Evolutionary conservation across 2,329 filamentous ascomycete genomes (phyloP), one percentile per base, ranked within the genome.

Genomic region (Periconia sp.): DNA sequence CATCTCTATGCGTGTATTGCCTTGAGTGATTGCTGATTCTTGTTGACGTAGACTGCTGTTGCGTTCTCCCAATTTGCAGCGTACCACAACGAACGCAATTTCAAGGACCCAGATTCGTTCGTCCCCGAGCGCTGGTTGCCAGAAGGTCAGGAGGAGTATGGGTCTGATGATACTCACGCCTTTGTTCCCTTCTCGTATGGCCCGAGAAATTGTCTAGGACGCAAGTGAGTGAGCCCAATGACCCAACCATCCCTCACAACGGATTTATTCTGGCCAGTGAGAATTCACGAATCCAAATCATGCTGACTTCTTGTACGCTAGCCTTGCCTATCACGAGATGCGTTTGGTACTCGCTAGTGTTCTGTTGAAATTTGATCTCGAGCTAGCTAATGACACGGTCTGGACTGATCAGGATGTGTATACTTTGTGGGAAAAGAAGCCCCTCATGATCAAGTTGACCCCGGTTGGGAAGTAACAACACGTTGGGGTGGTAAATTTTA

Each of bases 51-150:
- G 60, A 57, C 51, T 6, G 43, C 45, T 14, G 53, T 66, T 3
- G 27, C 47, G 5, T 14, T 60, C 6, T 15, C 52, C 9, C 51
- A 59, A n/a, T 68, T 55, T 10, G 61, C 65, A 14, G 58, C 64
- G 2, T 60, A 57, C 54, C 64, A 56, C 47, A 63, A 58, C 7
- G 20, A 52, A 1, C 45, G 15, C 9, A 69, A 72, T 45, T 74
- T 71, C 49, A 52, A 52, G 6, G 48, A 66, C 6, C 58, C 66
- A 0, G 56, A 66, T 11, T 46, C 45, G 1, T 74, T 70, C 27
- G 44, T 62, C 6, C 72, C 72, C 1, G 69, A 73, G 52, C 62
- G 72, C 3, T 74, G 68, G 65, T 57, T 78, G 3, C 58, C 61
- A 2, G 66, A 71, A 44, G 57, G 62, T 1, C 41, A 54, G 1